Conservation (phyloP, 2,329 filamentous ascomycete genomes). For the Colletotrichum tabaci region DNA sequence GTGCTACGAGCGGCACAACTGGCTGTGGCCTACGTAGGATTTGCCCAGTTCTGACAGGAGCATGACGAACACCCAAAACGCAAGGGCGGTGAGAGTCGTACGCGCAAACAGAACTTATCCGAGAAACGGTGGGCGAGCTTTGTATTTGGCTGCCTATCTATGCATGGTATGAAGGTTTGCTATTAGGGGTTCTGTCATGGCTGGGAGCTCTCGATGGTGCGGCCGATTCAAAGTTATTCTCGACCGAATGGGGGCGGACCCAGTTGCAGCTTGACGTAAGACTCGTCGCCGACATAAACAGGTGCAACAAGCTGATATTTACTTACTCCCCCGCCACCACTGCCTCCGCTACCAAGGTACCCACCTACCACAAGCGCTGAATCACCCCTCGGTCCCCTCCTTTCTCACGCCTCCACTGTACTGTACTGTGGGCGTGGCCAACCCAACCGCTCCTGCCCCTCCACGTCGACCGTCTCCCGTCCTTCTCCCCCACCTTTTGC, state of each 20-base stretch:
- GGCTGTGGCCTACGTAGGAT: not conserved
- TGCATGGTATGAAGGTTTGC: not conserved
- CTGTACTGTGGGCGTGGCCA: not conserved
- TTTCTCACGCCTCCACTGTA: not conserved
- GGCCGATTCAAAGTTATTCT: not conserved
- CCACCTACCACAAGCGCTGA: not conserved
- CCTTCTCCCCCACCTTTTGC: slow-evolving; percentile 9
- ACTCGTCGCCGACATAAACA: not conserved
- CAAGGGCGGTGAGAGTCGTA: no score
- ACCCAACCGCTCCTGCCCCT: not conserved
- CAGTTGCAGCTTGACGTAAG: not conserved
- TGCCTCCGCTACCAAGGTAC: no score
- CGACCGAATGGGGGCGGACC: not conserved
- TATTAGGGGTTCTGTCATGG: not conserved
- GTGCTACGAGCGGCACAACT: not conserved
- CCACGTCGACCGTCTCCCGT: not conserved
- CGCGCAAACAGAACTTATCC: not conserved
- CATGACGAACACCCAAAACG: not conserved
- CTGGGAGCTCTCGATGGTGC: not conserved
- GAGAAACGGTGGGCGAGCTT: not conserved
- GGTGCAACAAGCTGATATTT: not conserved
- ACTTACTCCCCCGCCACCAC: no score
- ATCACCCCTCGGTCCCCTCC: not conserved
- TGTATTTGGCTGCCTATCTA: not conserved
- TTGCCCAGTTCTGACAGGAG: not conserved